Evolutionary conservation across 805 yeast genomes (phyloP).

Genomic region (Wickerhamomyces ciferrii): DNA sequence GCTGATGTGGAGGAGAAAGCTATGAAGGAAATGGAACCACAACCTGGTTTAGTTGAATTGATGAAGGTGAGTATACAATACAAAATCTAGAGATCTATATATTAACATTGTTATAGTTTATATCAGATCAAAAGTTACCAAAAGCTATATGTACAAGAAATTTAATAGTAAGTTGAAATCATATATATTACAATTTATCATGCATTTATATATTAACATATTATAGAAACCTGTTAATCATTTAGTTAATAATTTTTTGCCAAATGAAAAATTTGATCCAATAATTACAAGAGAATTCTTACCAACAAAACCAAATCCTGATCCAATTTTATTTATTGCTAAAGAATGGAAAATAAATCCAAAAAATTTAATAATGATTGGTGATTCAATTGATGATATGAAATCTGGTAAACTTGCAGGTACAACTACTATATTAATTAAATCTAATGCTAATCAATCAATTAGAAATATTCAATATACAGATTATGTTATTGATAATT

Average conservation of each 20-base stretch:
- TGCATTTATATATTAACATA: background rate
- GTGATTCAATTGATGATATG: conserved; percentile 72
- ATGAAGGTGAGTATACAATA: conserved; percentile 4
- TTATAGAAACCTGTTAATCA: conserved; percentile 44
- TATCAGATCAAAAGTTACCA: conserved; percentile 26
- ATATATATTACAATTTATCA: background rate
- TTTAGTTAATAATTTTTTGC: conserved; percentile 39
- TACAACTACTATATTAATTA: conserved; percentile 47
- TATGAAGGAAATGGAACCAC: conserved; percentile 46
- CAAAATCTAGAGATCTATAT: background rate
- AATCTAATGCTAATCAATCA: conserved; percentile 44
- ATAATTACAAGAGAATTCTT: conserved; percentile 56
- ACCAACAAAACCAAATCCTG: conserved; percentile 68
- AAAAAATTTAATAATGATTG: conserved; percentile 55
- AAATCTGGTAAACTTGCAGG: conserved; percentile 61
- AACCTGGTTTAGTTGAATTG: conserved; percentile 12
- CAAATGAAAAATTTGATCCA: conserved; percentile 39
- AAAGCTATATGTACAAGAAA: conserved; percentile 65
- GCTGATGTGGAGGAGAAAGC: conserved; percentile 54
- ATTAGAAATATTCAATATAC: conserved; percentile 30
- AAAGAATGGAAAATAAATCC: conserved; percentile 41
- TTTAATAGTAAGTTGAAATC: conserved; percentile 19
- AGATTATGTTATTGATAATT: conserved; percentile 18
- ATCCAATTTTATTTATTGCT: conserved; percentile 55
- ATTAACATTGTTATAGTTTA: conserved; percentile 6